Evolutionary conservation across 106 monocot genomes (phyloP), one percentile per base, ranked within the genome.

Genomic region (Gastrodia elata): DNA sequence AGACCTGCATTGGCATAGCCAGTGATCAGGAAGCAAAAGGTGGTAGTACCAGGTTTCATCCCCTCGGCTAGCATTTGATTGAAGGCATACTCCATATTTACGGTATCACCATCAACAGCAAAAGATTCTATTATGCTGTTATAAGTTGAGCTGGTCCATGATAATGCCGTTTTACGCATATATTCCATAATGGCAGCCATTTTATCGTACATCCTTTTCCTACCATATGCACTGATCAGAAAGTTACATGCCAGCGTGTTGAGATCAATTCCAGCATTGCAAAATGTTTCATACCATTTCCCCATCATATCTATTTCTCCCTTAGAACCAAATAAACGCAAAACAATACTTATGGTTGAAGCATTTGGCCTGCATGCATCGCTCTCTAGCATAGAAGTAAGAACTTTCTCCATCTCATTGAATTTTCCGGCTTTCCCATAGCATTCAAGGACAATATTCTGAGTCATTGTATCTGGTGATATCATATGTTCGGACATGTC

Each of bases 271-370:
- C 92, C 95, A 42, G 82, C 71, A 38, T 79, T 65, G 13, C 96
- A 77, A 39, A 96, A 92, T 59, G 83, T 92, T 72, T 96, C 96
- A 65, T 96, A 96, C 96, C 96, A 96, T 71, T 80, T 92, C 25
- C 90, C 96, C 96, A 96, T 96, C 57, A 75, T 34, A 22, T 89
- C 87, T 38, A 92, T 71, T 27, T 84, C 78, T 8, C 92, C 92
- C 64, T 52, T 82, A 73, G 86, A 86, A 20, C 92, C 83, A 78
- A 92, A 87, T 30, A 97, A 74, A 52, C 85, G 77, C n/a, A 92
- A 69, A 33, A 97, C 88, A 10, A 89, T 92, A 70, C 92, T 97
- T 92, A 97, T 90, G 22, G 96, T 92, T 92, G 92, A 97, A 0
- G 87, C 86, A 83, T 97, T 93, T 2, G 90, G 92, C 68, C 73